Percentiles rank a stretch among this genome's conserved stretches.
Conservation (phyloP, 805 yeast species). For the Pichia scutulata region DNA sequence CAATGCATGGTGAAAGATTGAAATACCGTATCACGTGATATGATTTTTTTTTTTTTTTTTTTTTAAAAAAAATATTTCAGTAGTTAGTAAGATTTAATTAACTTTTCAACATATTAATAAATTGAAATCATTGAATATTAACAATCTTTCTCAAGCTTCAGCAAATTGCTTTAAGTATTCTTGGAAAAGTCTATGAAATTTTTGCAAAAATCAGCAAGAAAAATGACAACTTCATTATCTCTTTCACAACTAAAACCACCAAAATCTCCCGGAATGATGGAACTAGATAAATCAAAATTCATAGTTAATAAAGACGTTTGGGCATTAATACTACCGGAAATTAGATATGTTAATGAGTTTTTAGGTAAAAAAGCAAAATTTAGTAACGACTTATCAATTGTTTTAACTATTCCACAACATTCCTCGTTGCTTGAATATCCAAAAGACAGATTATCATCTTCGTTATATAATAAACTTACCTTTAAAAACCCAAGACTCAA, state of each 20-base stretch:
- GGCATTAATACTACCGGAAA: slow-evolving; percentile 64
- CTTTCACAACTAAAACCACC: slow-evolving; percentile 44
- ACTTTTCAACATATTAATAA: neutral
- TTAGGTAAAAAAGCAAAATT: slow-evolving; percentile 41
- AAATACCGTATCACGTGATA: no score
- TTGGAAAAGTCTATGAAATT: neutral
- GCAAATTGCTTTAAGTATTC: neutral
- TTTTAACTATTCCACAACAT: slow-evolving; percentile 63
- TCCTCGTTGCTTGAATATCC: slow-evolving; percentile 53
- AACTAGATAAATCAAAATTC: slow-evolving; percentile 62
- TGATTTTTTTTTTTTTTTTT: no score
- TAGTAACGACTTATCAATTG: slow-evolving; percentile 31
- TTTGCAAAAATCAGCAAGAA: slow-evolving; percentile 5
- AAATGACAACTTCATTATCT: slow-evolving; percentile 5
- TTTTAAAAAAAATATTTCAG: no score
- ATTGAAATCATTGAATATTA: neutral
- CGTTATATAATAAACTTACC: slow-evolving; percentile 6
- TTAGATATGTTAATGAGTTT: slow-evolving; percentile 51
- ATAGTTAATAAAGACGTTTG: slow-evolving; percentile 47
- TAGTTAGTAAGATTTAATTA: no score
- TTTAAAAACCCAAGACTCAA: slow-evolving; percentile 31
- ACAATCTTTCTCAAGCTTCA: neutral
- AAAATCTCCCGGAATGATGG: slow-evolving; percentile 52
- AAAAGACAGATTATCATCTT: slow-evolving; percentile 8
- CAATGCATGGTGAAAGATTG: no score